A percentile compares a stretch with the other conserved stretches of the same genome.
phyloP scores from a whole-genome alignment of 192 early-diverging fungal species.

The Geosiphon pyriformis region DNA sequence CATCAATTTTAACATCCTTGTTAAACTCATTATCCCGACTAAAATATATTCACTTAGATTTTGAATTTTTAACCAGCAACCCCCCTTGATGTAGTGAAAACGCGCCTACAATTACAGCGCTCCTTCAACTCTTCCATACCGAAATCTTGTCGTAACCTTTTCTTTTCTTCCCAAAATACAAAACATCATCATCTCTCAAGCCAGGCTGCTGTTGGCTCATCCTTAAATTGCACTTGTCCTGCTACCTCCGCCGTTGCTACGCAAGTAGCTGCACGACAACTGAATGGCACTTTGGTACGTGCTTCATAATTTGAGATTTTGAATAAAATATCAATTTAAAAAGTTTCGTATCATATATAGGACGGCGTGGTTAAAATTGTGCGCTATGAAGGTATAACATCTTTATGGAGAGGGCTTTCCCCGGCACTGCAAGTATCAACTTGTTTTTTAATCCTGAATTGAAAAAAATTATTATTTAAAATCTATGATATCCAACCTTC shows the following conservation, averaged over 20 bases:
- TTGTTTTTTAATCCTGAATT: not conserved
- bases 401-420: slow-evolving; percentile 82
- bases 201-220: slow-evolving; percentile 1
- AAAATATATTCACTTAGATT: not conserved
- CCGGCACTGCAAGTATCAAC: slow-evolving; percentile 58
- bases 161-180: slow-evolving; percentile 5
- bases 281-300: slow-evolving; percentile 39
- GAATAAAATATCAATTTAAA: not conserved
- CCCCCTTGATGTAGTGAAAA: slow-evolving; percentile 88
- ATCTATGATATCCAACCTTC: not conserved
- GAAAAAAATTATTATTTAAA: not conserved
- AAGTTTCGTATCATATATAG: slow-evolving; percentile 37
- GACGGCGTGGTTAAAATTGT: slow-evolving; percentile 75
- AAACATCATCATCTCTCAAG: not conserved
- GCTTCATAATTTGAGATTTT: slow-evolving; percentile 29
- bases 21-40: too few relatives aligned
- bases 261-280: slow-evolving; percentile 30
- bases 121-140: slow-evolving; percentile 5
- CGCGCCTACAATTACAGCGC: slow-evolving; percentile 63
- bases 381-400: slow-evolving; percentile 68
- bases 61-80: slow-evolving; percentile 49
- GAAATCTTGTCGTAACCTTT: slow-evolving; percentile 14
- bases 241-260: slow-evolving; percentile 23
- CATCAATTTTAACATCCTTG: not conserved
- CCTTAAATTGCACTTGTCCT: slow-evolving; percentile 11